A percentile compares a stretch with the other conserved stretches of the same genome.
Evolutionary conservation across 2,329 filamentous ascomycete species (phyloP).

Genomic region (Neofusicoccum parvum): DNA sequence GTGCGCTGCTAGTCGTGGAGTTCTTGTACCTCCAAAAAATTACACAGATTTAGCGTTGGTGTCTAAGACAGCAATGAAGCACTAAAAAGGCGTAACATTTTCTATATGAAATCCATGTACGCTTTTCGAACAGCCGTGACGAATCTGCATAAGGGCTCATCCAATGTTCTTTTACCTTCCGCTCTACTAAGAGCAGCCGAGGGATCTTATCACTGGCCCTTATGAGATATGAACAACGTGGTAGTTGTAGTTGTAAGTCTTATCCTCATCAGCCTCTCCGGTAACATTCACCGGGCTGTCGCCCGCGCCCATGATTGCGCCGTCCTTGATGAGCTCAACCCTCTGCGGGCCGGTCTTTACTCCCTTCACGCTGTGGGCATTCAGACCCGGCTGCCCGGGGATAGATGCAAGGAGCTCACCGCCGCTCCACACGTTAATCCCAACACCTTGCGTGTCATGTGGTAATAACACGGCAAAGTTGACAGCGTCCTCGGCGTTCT

Average conservation of each 20-base stretch:
- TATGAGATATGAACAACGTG: slow-evolving; percentile 16
- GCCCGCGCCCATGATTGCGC: background rate
- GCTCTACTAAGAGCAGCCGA: too few species aligned
- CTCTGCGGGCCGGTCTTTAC: slow-evolving; percentile 9
- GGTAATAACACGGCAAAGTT: slow-evolving; percentile 17
- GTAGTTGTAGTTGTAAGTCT: slow-evolving; percentile 18
- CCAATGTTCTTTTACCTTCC: too few species aligned
- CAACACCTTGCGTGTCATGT: background rate
- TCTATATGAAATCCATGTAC: too few species aligned
- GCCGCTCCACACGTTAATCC: slow-evolving; percentile 18
- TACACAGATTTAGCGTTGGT: too few species aligned
- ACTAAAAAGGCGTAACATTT: too few species aligned
- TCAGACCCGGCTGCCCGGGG: slow-evolving; percentile 5
- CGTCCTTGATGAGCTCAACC: slow-evolving; percentile 16
- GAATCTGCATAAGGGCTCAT: too few species aligned
- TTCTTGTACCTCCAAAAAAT: too few species aligned
- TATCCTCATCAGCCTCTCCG: background rate
- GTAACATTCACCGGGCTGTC: slow-evolving; percentile 5
- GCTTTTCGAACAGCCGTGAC: too few species aligned
- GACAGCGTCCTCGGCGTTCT: slow-evolving; percentile 17
- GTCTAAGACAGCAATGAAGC: too few species aligned
- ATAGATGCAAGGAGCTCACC: slow-evolving; percentile 7
- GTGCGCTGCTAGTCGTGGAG: too few species aligned
- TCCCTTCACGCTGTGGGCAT: slow-evolving; percentile 18
- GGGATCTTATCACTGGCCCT: too few species aligned